Evolutionary conservation across 257 asterid species (phyloP).

Genomic region (Solanum tarapatanum): DNA sequence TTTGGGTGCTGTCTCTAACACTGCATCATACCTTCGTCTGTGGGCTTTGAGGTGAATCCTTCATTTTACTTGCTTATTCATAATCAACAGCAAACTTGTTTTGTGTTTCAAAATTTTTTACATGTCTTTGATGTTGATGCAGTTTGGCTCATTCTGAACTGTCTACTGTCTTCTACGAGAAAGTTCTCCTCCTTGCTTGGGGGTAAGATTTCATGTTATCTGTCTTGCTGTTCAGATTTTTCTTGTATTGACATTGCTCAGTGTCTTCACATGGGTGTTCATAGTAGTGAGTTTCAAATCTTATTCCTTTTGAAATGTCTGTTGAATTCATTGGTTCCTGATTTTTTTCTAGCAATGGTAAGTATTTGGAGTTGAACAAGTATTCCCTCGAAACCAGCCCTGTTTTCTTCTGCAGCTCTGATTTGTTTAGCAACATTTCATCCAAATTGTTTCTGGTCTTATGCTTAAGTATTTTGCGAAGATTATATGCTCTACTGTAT

Average conservation of each 20-base stretch:
- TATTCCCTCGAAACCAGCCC: background rate
- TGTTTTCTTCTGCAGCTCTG: background rate
- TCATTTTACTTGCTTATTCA: background rate
- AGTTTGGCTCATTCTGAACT: slow-evolving; percentile 94
- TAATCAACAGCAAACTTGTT: background rate
- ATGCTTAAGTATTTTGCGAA: background rate
- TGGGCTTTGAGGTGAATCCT: slow-evolving; percentile 81
- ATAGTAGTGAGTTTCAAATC: background rate
- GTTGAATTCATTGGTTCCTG: background rate
- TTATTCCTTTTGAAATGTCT: background rate
- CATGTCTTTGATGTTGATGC: slow-evolving; percentile 10
- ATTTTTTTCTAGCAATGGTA: background rate
- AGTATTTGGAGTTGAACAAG: background rate
- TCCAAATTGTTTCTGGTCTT: background rate
- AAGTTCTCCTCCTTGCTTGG: slow-evolving; percentile 83
- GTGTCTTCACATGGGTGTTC: background rate
- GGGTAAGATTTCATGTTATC: slow-evolving; percentile 45
- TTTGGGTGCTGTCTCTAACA: slow-evolving; percentile 91
- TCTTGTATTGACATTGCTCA: background rate
- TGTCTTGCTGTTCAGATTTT: background rate
- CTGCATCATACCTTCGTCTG: slow-evolving; percentile 89
- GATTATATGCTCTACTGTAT: background rate
- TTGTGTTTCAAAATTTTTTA: background rate
- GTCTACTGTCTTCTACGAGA: slow-evolving; percentile 89
- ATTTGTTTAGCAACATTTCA: background rate